These are phyloP conservation scores for Globisporangium okanoganense DNA, from an alignment of 352 stramenopile species.

Conservation along the genomic window DNA sequence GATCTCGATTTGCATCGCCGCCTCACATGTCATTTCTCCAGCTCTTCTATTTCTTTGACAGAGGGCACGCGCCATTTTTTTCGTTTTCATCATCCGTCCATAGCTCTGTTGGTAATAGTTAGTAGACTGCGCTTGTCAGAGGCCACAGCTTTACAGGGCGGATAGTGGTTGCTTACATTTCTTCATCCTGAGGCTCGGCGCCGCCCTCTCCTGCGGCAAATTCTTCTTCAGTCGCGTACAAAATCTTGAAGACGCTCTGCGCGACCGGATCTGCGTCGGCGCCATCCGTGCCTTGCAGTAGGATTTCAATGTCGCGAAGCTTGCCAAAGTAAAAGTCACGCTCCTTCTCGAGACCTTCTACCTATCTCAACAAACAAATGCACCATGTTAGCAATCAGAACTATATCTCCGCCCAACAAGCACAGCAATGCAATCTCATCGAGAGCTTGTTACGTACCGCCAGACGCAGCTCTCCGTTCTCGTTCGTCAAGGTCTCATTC, in stretches of 20 bases:
- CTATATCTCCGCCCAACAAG: background rate
- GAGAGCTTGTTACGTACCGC: conserved; percentile 37
- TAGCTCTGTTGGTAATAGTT: conserved; percentile 8
- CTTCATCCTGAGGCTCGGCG: conserved; percentile 49
- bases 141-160: background rate
- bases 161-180: conserved; percentile 30
- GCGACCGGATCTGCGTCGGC: conserved; percentile 50
- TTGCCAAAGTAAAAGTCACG: conserved; percentile 99
- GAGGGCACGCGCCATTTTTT: background rate
- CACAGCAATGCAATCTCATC: background rate
- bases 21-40: background rate
- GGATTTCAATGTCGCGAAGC: conserved; percentile 96
- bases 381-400: background rate
- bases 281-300: conserved; percentile 84
- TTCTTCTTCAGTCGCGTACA: conserved; percentile 79
- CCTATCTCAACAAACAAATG: conserved; percentile 21
- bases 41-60: background rate
- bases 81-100: background rate
- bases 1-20: background rate
- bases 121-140: background rate
- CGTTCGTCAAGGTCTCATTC: conserved; percentile 73
- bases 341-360: conserved; percentile 92
- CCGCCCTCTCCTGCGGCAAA: conserved; percentile 28
- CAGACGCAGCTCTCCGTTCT: conserved; percentile 67
- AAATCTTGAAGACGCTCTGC: conserved; percentile 80